These are phyloP conservation scores for Betula pendula DNA, from an alignment of 306 rosid genomes.

Conservation along the genomic window DNA sequence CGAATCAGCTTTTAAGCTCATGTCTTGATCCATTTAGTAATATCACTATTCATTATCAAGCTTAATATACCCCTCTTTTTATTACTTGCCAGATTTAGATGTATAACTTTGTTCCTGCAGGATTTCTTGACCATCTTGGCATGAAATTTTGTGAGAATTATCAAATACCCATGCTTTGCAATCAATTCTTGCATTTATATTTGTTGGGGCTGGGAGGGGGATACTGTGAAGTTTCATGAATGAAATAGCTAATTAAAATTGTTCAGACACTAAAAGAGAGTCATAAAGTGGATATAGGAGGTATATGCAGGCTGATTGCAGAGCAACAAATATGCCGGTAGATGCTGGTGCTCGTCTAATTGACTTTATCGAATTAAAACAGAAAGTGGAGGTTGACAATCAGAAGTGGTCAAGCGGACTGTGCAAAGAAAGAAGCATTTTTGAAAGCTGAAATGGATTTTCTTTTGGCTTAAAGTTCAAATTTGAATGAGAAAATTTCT, in stretches of 20 bases:
- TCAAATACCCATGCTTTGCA: background rate
- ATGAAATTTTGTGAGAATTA: background rate
- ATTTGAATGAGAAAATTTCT: background rate
- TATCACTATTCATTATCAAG: background rate
- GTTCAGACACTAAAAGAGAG: background rate
- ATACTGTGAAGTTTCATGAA: background rate
- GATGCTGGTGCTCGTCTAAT: background rate
- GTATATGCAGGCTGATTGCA: background rate
- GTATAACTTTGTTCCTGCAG: background rate
- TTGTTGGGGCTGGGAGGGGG: background rate
- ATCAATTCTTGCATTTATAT: background rate
- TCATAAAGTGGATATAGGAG: background rate
- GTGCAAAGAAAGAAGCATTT: background rate
- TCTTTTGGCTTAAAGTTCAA: background rate
- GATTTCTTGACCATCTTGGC: background rate
- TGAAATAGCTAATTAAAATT: too few relatives aligned
- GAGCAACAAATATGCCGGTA: background rate
- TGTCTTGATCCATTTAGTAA: background rate
- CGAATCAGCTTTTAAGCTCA: background rate
- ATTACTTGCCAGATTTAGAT: background rate
- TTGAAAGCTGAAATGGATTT: background rate
- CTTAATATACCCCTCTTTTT: background rate
- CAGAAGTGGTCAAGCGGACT: background rate
- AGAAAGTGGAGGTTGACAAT: background rate
- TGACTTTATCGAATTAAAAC: too few relatives aligned